Evolutionary conservation across 2,329 filamentous ascomycete species (phyloP).

Genomic region (Aspergillus unguis): DNA sequence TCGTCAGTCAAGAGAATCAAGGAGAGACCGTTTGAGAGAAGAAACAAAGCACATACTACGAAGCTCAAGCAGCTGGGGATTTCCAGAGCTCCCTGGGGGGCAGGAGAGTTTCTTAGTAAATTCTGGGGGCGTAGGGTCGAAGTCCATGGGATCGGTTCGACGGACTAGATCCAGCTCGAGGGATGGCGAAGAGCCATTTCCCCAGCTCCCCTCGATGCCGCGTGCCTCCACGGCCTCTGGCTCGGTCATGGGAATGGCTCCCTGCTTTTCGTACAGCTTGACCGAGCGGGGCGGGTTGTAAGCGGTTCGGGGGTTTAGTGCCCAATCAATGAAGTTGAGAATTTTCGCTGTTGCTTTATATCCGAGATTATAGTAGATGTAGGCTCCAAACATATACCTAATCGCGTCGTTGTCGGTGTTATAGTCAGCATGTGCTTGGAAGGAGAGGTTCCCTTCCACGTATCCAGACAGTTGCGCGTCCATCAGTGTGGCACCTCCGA

Average conservation of each 20-base stretch:
- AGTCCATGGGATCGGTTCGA: too few relatives aligned
- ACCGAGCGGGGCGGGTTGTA: background rate
- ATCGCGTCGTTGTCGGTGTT: background rate
- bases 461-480: constrained; percentile 4
- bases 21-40: too few relatives aligned
- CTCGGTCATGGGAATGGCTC: background rate
- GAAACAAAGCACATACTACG: too few relatives aligned
- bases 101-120: too few relatives aligned
- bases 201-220: too few relatives aligned
- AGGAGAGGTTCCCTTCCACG: background rate
- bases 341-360: constrained; percentile 4
- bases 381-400: background rate
- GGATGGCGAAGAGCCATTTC: too few relatives aligned
- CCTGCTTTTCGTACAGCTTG: constrained; percentile 1
- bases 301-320: background rate
- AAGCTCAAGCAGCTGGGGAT: too few relatives aligned
- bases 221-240: too few relatives aligned
- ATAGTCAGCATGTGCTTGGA: constrained; percentile 6
- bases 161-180: too few relatives aligned
- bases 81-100: too few relatives aligned
- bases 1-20: too few relatives aligned
- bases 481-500: background rate
- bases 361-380: constrained; percentile 4
- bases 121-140: too few relatives aligned
- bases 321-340: constrained; percentile 5